Percentiles rank a stretch among this genome's conserved stretches.
Conservation (phyloP, 2,329 filamentous ascomycete species). For the Aspergillus flavus region DNA sequence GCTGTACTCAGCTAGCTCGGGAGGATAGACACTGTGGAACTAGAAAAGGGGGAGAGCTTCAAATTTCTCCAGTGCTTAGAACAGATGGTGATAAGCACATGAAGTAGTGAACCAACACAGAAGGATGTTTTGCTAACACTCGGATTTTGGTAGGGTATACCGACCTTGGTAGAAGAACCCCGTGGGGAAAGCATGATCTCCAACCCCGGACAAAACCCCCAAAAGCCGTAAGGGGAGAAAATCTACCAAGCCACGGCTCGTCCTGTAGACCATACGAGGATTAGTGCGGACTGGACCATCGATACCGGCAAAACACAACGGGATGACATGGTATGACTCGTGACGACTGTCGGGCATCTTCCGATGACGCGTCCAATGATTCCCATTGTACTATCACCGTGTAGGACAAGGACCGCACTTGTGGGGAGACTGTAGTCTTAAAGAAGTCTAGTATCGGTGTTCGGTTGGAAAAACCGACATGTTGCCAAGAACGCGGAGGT, state of each 20-base stretch:
- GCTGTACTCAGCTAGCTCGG: background rate
- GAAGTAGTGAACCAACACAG: background rate
- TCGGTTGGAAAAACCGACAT: slow-evolving; percentile 23
- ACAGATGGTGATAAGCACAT: background rate
- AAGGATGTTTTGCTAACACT: background rate
- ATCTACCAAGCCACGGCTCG: background rate
- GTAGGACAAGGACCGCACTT: slow-evolving; percentile 1
- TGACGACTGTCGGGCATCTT: slow-evolving; percentile 19
- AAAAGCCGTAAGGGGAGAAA: slow-evolving; percentile 17
- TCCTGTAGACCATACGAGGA: background rate
- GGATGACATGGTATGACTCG: background rate
- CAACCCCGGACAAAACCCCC: slow-evolving; percentile 17
- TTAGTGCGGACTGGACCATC: background rate
- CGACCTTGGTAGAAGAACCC: slow-evolving; percentile 11
- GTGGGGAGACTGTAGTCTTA: slow-evolving; percentile 8
- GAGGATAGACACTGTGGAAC: background rate
- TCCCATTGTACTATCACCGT: background rate
- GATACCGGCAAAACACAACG: background rate
- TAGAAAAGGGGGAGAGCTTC: background rate
- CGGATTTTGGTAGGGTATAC: background rate
- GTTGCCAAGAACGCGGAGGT: slow-evolving; percentile 1
- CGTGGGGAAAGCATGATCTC: slow-evolving; percentile 29
- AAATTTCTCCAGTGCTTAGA: background rate
- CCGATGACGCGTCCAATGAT: slow-evolving; percentile 24
- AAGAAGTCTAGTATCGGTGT: slow-evolving; percentile 21